Base-by-base conservation (phyloP, 2,329 filamentous ascomycete genomes). In the Nannizzia gypsea region DNA sequence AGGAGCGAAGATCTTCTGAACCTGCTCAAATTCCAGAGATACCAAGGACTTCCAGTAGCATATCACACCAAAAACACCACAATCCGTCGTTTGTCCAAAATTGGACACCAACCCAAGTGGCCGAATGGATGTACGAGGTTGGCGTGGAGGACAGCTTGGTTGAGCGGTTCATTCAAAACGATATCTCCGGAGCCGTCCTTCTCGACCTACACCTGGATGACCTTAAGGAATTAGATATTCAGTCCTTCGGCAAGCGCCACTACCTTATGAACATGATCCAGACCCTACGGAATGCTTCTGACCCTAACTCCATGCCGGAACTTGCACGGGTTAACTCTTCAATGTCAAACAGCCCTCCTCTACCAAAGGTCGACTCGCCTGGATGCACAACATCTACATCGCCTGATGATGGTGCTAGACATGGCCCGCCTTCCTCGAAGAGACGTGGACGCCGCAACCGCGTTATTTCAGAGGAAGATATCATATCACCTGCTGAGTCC, bases 161-260 rank as follows among this genome's bases (percentile, higher is more conserved):
- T 9, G 86, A 95, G 68, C 89, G 87, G 66, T 96, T 99, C 68
- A 81, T 91, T 63, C 83, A 87, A 67, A 95, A 99, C 72, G 92
- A 99, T 70, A 96, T 99, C 71, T 90, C 87, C 26, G 92, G 92
- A 13, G 81, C 84, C 3, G 89, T 97, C 60, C 77, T 97, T 20
- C 84, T 95, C 58, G 90, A 92, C n/a, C 77, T 99, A 48, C 90
- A 95, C 69, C 91, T 92, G 66, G 90, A 95, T 64, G 91, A 86
- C 62, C 72, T 86, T 36, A 85, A 84, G 66, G 83, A 86, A 67
- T 74, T 85, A 11, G 81, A 81, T 57, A 84, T 86, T 52, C 73
- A 76, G 52, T 85, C 83, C 0, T 85, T 85, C 65, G 83, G 83
- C 57, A 85, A 84, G 66, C 78, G 83, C 20, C 82, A 84, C 66